phyloP scores from a whole-genome alignment of 257 asterid species.

The Solanum dulcamara region DNA sequence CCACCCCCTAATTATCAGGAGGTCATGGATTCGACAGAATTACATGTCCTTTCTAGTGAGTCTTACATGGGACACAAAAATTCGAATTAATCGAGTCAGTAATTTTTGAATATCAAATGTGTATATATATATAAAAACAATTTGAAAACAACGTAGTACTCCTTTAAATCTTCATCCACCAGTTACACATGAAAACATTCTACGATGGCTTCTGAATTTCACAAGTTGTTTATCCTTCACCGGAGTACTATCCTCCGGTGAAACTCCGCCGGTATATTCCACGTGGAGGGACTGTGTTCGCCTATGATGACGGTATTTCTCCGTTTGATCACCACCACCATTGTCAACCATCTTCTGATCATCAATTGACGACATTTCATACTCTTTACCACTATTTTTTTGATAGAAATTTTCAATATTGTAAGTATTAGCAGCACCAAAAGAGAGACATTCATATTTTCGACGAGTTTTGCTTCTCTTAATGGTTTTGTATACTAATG shows the following conservation, averaged over 20 bases:
- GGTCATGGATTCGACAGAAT: neutral
- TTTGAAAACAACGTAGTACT: neutral
- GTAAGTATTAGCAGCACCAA: neutral
- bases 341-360: neutral
- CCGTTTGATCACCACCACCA: neutral
- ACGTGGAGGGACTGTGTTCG: neutral
- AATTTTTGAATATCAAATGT: neutral
- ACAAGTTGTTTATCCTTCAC: constrained; percentile 27
- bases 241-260: neutral
- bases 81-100: neutral
- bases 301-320: constrained; percentile 8
- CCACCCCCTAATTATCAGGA: neutral
- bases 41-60: neutral
- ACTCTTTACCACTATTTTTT: neutral
- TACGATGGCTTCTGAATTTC: constrained; percentile 38
- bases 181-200: constrained; percentile 44
- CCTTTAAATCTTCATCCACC: constrained; percentile 11
- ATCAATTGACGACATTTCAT: neutral
- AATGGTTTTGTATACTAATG: constrained; percentile 5
- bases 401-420: neutral
- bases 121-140: neutral
- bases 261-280: neutral
- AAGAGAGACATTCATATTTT: constrained; percentile 8
- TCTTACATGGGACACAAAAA: neutral
- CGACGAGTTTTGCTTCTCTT: constrained; percentile 4